A percentile compares a stretch with the other conserved stretches of the same genome.
phyloP scores from a whole-genome alignment of 768 basidiomycete species.

The Lactifluus rugatus region DNA sequence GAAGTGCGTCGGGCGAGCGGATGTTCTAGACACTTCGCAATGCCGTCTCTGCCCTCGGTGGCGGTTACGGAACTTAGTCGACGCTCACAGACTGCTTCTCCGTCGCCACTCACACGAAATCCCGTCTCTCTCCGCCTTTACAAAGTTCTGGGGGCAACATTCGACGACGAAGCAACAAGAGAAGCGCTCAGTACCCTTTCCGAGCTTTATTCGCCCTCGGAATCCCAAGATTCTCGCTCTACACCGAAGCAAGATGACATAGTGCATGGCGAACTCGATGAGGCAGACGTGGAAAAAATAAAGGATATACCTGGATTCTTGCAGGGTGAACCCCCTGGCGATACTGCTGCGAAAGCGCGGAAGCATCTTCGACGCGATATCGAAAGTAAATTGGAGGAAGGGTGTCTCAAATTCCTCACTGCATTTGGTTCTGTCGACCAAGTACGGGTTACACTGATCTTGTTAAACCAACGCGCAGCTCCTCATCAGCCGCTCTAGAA shows the following conservation, averaged over 20 bases:
- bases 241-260: slow-evolving; percentile 30
- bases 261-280: slow-evolving; percentile 28
- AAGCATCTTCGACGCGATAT: slow-evolving; percentile 78
- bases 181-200: slow-evolving; percentile 81
- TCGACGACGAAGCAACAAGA: slow-evolving; percentile 63
- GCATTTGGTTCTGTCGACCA: slow-evolving; percentile 86
- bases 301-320: slow-evolving; percentile 21
- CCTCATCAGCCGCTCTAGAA: slow-evolving; percentile 42
- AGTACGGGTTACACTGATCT: slow-evolving; percentile 40
- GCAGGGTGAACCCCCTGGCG: slow-evolving; percentile 40
- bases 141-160: slow-evolving; percentile 78
- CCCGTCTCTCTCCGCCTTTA: slow-evolving; percentile 83
- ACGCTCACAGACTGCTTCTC: slow-evolving; percentile 17
- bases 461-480: neutral
- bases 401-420: slow-evolving; percentile 71
- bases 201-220: slow-evolving; percentile 48
- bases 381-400: slow-evolving; percentile 71
- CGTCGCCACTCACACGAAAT: slow-evolving; percentile 36
- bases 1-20: neutral
- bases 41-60: slow-evolving; percentile 18
- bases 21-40: neutral
- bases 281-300: slow-evolving; percentile 22
- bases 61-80: slow-evolving; percentile 21
- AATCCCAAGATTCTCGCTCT: slow-evolving; percentile 18
- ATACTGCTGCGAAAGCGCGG: slow-evolving; percentile 62